Conservation (phyloP, 2,329 filamentous ascomycete genomes). For the Stagonosporopsis cucurbitacearum region DNA sequence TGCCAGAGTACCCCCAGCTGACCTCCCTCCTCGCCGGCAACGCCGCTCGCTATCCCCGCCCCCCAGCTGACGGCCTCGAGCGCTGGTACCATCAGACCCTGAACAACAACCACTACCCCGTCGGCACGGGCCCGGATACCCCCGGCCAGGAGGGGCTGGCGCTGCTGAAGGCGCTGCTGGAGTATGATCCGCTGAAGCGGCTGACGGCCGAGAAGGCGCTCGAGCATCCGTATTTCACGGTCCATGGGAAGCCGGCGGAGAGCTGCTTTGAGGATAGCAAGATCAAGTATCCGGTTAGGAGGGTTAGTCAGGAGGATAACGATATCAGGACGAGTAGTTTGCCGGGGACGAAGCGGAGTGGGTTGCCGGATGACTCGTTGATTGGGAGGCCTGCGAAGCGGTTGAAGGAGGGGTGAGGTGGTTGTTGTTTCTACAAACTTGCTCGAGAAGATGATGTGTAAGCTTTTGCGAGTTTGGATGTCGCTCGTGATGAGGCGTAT, state of each 20-base stretch:
- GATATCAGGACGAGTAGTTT: slow-evolving; percentile 91
- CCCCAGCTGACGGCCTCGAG: slow-evolving; percentile 65
- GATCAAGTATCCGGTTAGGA: slow-evolving; percentile 85
- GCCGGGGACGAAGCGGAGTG: slow-evolving; percentile 89
- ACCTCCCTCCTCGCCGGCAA: slow-evolving; percentile 56
- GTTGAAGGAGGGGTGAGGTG: slow-evolving; percentile 54
- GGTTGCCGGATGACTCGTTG: slow-evolving; percentile 81
- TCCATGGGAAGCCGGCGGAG: slow-evolving; percentile 64
- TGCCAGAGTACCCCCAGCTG: slow-evolving; percentile 85
- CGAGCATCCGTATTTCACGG: slow-evolving; percentile 87
- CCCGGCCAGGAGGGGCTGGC: slow-evolving; percentile 74
- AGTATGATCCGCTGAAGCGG: slow-evolving; percentile 90
- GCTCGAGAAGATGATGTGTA: no score
- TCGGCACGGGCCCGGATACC: slow-evolving; percentile 44
- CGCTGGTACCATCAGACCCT: slow-evolving; percentile 64
- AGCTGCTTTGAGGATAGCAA: slow-evolving; percentile 93
- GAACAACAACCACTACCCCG: slow-evolving; percentile 55
- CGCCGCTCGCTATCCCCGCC: slow-evolving; percentile 56
- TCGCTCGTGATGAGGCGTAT: no score
- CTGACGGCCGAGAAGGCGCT: slow-evolving; percentile 87
- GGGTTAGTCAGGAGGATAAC: slow-evolving; percentile 93
- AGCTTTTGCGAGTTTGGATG: no score
- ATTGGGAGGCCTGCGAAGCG: slow-evolving; percentile 62
- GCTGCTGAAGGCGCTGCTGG: slow-evolving; percentile 79
- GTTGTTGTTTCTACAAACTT: no score